Conservation (phyloP, 495 filamentous ascomycete species). For the Durotheca rogersii region DNA sequence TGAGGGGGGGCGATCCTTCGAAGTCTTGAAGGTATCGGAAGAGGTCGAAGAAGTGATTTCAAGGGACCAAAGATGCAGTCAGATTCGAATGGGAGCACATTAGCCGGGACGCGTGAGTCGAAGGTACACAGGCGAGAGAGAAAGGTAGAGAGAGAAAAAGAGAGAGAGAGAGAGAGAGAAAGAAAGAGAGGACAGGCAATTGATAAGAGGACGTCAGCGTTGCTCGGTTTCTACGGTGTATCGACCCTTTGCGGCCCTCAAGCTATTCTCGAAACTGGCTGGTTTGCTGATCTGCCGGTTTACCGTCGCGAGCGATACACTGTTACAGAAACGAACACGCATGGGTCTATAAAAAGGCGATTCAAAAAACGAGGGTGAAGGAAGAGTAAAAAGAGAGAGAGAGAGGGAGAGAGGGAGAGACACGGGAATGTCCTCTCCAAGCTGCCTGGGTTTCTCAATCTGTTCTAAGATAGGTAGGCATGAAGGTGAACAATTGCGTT, state of each 20-base stretch:
- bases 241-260: too few species aligned
- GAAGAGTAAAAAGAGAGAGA: slow-evolving; percentile 5
- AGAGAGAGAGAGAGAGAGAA: not conserved
- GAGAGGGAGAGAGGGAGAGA: not conserved
- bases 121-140: slow-evolving; percentile 4
- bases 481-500: too few species aligned
- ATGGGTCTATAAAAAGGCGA: too few species aligned
- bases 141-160: too few species aligned
- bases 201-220: not conserved
- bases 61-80: not conserved
- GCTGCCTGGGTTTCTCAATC: slow-evolving; percentile 4
- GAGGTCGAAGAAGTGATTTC: slow-evolving; percentile 13
- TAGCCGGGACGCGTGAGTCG: slow-evolving; percentile 30
- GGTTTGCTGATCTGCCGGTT: too few species aligned
- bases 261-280: not conserved
- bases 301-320: too few species aligned
- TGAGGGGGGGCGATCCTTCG: not conserved
- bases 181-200: not conserved
- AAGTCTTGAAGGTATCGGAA: slow-evolving; percentile 1
- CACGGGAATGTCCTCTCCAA: slow-evolving; percentile 10
- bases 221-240: not conserved
- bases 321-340: too few species aligned
- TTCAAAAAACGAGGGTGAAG: slow-evolving; percentile 5
- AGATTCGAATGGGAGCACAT: slow-evolving; percentile 28
- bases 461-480: too few species aligned